Evolutionary conservation across 768 basidiomycete species (phyloP), one percentile per base, ranked within the genome.

Genomic region (Pisolithus marmoratus): DNA sequence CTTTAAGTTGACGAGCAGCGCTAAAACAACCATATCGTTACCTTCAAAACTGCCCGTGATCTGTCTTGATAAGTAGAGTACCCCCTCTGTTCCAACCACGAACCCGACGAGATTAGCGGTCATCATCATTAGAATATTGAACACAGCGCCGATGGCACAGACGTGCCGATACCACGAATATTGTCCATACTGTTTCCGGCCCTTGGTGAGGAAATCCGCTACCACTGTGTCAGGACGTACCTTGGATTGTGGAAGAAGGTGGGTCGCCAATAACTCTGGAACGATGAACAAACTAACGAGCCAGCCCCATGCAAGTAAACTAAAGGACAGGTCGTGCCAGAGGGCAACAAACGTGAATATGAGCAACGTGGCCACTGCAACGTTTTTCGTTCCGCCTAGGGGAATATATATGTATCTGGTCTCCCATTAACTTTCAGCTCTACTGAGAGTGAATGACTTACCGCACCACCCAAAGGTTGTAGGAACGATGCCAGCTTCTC

Each of bases 321-420:
- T 77, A 66, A 95, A 85, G 0, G 89, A 88, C 2, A 97, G 75
- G 63, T 97, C 96, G 59, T 99, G 96, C 95, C 95, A 99, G 19
- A 99, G 71, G 0, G 96, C 95, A 22, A 97, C 94, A 61, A 99
- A 98, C 1, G 95, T 88, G 74, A 97, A 98, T 19, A 95, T 81
- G 38, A 95, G 70, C 9, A 85, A 55, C 0, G 82, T 89, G 38
- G 94, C 85, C 22, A 87, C 46, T 6, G 84, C 60, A 2, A 73
- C 64, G 44, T 77, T 76, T 40, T 72, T 68, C 5, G 78, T 65
- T 2, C 94, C 96, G 15, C 94, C 95, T 15, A 98, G 73, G 0
- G 96, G 95, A 15, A 98, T 73, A 68, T 98, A 97, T 51, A 98
- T 90, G 63, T 97, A 98, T 50, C 94, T 96, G 58, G 43, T 43